phyloP scores from a whole-genome alignment of 1,139 yeast genomes.

The Taiozyma sp. region DNA sequence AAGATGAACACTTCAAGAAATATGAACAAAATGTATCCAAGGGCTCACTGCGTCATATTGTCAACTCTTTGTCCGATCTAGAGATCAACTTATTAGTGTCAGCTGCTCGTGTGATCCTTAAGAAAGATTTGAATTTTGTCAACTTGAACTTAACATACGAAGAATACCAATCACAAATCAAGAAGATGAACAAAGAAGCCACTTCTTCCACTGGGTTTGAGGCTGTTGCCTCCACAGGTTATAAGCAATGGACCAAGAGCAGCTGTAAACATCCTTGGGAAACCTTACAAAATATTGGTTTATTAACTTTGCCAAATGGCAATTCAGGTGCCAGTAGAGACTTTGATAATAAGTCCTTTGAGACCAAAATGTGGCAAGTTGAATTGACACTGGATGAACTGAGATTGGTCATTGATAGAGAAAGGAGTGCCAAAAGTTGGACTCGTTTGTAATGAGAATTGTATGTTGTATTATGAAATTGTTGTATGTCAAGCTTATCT shows the following conservation, averaged over 20 bases:
- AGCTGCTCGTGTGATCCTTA: slow-evolving; percentile 66
- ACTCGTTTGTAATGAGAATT: slow-evolving; percentile 16
- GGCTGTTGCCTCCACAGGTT: slow-evolving; percentile 34
- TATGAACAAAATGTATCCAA: slow-evolving; percentile 26
- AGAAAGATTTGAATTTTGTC: slow-evolving; percentile 49
- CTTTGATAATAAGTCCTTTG: slow-evolving; percentile 31
- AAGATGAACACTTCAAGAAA: slow-evolving; percentile 29
- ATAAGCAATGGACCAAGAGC: slow-evolving; percentile 44
- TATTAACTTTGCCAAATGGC: slow-evolving; percentile 18
- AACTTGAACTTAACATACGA: slow-evolving; percentile 77
- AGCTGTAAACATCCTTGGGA: slow-evolving; percentile 57
- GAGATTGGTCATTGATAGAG: slow-evolving; percentile 30
- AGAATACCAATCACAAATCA: slow-evolving; percentile 63
- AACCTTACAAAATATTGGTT: slow-evolving; percentile 30
- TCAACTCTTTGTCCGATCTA: slow-evolving; percentile 54
- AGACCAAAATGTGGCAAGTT: slow-evolving; percentile 43
- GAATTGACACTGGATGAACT: slow-evolving; percentile 45
- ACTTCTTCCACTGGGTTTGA: slow-evolving; percentile 27
- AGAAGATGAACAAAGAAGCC: slow-evolving; percentile 39
- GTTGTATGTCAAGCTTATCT: not conserved
- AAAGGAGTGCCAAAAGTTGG: slow-evolving; percentile 30
- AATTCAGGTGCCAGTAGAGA: slow-evolving; percentile 15
- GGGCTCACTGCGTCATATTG: slow-evolving; percentile 21
- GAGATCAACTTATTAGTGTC: slow-evolving; percentile 69
- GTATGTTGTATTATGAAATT: not conserved